A percentile compares a stretch with the other conserved stretches of the same genome.
Evolutionary conservation across 148 eudicot species (phyloP).

Genomic region (Silene latifolia): DNA sequence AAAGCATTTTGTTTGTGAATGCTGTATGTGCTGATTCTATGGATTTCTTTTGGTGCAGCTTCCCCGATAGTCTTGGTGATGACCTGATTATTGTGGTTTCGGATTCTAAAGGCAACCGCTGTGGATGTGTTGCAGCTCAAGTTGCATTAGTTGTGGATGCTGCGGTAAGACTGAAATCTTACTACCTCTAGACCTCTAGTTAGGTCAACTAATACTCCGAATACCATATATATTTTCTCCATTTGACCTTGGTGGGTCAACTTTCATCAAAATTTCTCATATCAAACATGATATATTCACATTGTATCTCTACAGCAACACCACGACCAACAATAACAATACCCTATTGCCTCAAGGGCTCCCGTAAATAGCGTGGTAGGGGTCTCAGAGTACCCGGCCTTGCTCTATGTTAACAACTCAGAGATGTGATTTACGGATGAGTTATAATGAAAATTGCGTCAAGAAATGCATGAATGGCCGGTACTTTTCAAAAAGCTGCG

Average conservation of each 20-base stretch:
- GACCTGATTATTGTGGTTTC: constrained; percentile 40
- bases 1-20: neutral
- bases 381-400: neutral
- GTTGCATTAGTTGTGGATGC: constrained; percentile 40
- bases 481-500: neutral
- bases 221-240: neutral
- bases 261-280: neutral
- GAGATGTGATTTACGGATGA: neutral
- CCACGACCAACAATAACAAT: neutral
- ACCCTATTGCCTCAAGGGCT: neutral
- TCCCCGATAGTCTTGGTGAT: constrained; percentile 43
- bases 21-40: neutral
- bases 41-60: constrained; percentile 27
- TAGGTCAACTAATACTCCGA: neutral
- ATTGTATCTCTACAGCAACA: neutral
- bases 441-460: neutral
- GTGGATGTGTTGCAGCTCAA: constrained; percentile 47
- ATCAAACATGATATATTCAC: neutral
- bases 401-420: neutral
- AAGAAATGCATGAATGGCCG: neutral
- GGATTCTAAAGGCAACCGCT: constrained; percentile 41
- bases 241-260: neutral
- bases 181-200: neutral
- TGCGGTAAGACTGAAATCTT: constrained; percentile 24
- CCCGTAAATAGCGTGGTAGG: neutral